These are phyloP conservation scores for Pelargonium myrrhifolium DNA, from an alignment of 441 rosid species.

Conservation along the genomic window DNA sequence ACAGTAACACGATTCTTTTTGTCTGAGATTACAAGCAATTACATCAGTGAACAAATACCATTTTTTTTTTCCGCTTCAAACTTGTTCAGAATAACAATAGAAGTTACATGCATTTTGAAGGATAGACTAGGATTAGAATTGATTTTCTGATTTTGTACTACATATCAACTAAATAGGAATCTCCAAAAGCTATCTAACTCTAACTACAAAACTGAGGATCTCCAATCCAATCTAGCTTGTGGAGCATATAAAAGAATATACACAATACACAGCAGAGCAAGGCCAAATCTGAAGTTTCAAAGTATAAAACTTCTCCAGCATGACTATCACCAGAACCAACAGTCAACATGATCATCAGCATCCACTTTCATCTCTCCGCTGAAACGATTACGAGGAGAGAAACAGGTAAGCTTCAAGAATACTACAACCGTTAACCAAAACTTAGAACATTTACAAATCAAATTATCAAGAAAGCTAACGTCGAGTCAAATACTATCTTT, in stretches of 20 bases:
- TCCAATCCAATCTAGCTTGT: not conserved
- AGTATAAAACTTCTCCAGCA: constrained; percentile 7
- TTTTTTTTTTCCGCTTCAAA: too few relatives aligned
- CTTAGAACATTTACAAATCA: too few relatives aligned
- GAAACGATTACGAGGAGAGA: constrained; percentile 19
- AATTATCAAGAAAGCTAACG: too few relatives aligned
- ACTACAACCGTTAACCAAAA: too few relatives aligned
- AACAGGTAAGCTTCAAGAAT: not conserved
- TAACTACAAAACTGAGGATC: not conserved
- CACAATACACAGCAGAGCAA: not conserved
- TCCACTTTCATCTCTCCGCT: constrained; percentile 44
- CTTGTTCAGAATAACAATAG: too few relatives aligned
- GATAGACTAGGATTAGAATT: not conserved
- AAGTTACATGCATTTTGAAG: too few relatives aligned
- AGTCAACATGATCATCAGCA: constrained; percentile 7
- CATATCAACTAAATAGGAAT: too few relatives aligned
- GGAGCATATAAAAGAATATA: not conserved
- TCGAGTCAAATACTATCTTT: too few relatives aligned
- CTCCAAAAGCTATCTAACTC: too few relatives aligned
- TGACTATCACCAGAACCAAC: constrained; percentile 18
- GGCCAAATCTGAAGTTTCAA: not conserved
- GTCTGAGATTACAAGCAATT: too few relatives aligned
- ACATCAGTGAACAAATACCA: too few relatives aligned
- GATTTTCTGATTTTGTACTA: too few relatives aligned
- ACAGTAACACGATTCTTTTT: constrained; percentile 16